Conservation (phyloP, 441 rosid genomes). For the Croton laevigatus region DNA sequence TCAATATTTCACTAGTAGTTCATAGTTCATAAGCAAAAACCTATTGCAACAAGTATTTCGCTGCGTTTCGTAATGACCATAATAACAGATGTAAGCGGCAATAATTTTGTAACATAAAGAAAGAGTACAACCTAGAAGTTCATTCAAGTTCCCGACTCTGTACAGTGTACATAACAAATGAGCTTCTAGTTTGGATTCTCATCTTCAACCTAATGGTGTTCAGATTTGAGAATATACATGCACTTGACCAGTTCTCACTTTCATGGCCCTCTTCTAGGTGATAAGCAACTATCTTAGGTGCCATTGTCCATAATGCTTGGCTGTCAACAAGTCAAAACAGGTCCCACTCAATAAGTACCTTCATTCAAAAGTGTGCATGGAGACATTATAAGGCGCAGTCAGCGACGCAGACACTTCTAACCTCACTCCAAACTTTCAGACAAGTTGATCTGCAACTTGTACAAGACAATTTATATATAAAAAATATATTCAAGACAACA, state of each 20-base stretch:
- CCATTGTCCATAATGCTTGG: background rate
- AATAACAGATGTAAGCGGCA: background rate
- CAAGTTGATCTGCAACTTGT: slow-evolving; percentile 14
- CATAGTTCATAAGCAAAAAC: background rate
- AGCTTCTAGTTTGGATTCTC: background rate
- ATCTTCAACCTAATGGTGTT: background rate
- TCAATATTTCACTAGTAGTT: background rate
- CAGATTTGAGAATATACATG: slow-evolving; percentile 14
- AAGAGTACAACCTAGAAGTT: background rate
- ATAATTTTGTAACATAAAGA: background rate
- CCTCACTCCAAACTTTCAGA: slow-evolving; percentile 2
- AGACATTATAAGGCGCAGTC: slow-evolving; percentile 11
- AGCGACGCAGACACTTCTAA: slow-evolving; percentile 15
- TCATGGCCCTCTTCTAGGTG: slow-evolving; percentile 11
- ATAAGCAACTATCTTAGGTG: slow-evolving; percentile 7
- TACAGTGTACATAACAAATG: background rate
- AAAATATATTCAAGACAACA: background rate
- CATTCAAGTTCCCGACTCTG: background rate
- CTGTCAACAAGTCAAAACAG: slow-evolving; percentile 10
- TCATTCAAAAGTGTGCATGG: background rate
- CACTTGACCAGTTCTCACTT: slow-evolving; percentile 2
- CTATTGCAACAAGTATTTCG: background rate
- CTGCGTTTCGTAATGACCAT: background rate
- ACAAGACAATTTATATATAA: background rate
- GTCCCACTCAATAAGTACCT: background rate